Base-by-base conservation (phyloP, 2,329 filamentous ascomycete species). In the Neopestalotiopsis rosae region DNA sequence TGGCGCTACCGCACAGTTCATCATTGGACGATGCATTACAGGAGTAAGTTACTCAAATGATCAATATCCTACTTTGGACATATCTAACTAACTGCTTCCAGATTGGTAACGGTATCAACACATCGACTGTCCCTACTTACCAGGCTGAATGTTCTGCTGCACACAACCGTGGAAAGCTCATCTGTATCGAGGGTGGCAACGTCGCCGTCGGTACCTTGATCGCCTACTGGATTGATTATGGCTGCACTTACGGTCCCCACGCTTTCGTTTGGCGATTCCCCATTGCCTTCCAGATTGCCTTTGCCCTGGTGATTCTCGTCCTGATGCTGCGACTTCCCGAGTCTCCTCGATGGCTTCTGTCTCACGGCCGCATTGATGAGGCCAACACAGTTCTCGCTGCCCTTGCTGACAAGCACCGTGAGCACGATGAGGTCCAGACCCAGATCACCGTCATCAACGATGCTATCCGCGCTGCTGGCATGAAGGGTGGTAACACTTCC, bases 131-230 rank as follows among this genome's bases (percentile, higher is more conserved):
- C n/a, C 79, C 78, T 7, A 78, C 77, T 10, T 79, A 78, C 70
- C 78, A 79, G 67, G 77, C 78, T 40, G 78, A 74, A 20, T 85
- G 78, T 66, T 75, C 74, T 69, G 74, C 76, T 20, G 85, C 87
- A 0, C 85, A 84, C 72, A 89, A 89, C 76, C 85, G 88, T 71
- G 89, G 89, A 71, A 83, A 89, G 42, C 78, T 90, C 67, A 90
- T 90, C 72, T 89, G 88, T 76, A 88, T 90, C 62, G 87, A 82
- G 67, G 81, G 81, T 32, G 81, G 81, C 4, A 79, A 81, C 67
- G 81, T 83, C 40, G 81, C 81, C 34, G 81, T 82, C 56, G 81
- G 81, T 59, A 82, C 81, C 13, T 75, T 83, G 73, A 81, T 83
- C 49, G 80, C 81, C 5, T 81, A 82, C 71, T 83, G 81, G 81